phyloP scores from a whole-genome alignment of 306 rosid species.

The Medicago truncatula region DNA sequence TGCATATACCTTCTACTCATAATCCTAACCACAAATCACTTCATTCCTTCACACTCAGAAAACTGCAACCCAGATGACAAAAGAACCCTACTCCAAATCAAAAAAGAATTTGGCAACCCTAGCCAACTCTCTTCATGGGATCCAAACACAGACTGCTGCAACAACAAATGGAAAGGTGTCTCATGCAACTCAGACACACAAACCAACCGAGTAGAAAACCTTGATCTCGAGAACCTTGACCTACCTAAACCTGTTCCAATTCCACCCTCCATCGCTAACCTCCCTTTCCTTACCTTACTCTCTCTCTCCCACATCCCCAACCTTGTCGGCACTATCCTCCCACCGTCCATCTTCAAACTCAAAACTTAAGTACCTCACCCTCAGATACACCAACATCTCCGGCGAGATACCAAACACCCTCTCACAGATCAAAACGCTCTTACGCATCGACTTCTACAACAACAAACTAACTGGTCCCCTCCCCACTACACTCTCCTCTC shows the following conservation, averaged over 20 bases:
- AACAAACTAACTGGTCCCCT: slow-evolving; percentile 36
- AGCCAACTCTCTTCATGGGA: slow-evolving; percentile 38
- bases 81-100: slow-evolving; percentile 40
- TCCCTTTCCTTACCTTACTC: slow-evolving; percentile 13
- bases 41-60: slow-evolving; percentile 11
- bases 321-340: slow-evolving; percentile 40
- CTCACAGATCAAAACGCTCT: slow-evolving; percentile 37
- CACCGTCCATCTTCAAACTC: not conserved
- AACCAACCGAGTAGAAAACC: slow-evolving; percentile 33
- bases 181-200: slow-evolving; percentile 39
- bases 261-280: slow-evolving; percentile 35
- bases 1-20: not conserved
- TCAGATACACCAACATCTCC: slow-evolving; percentile 32
- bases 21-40: not conserved
- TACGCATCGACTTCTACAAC: slow-evolving; percentile 30
- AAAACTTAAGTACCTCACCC: not conserved
- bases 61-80: slow-evolving; percentile 44
- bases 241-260: slow-evolving; percentile 20
- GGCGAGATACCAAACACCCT: slow-evolving; percentile 29
- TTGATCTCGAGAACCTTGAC: slow-evolving; percentile 7
- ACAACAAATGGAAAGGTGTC: slow-evolving; percentile 25
- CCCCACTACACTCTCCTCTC: slow-evolving; percentile 32
- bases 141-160: slow-evolving; percentile 39
- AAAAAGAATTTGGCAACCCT: slow-evolving; percentile 41
- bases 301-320: not conserved